Evolutionary conservation across 352 stramenopile genomes (phyloP).

Genomic region (Phytophthora ohioensis): DNA sequence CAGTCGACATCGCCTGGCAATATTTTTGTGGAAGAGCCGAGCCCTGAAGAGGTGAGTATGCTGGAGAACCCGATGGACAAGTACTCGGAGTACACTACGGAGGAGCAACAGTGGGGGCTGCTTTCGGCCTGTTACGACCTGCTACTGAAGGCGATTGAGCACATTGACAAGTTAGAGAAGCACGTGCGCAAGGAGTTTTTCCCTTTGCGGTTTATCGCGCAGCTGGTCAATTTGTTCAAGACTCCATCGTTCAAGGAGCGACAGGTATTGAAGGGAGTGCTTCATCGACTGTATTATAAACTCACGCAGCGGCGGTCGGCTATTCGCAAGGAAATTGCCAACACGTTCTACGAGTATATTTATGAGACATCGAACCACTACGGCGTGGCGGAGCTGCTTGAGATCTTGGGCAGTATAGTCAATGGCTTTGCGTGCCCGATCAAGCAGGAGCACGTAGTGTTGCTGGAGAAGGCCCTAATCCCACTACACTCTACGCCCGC

Average conservation of each 20-base stretch:
- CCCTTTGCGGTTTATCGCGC: conserved; percentile 78
- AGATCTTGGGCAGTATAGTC: conserved; percentile 90
- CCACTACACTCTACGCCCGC: conserved; percentile 86
- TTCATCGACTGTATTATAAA: conserved; percentile 92
- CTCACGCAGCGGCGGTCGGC: conserved; percentile 87
- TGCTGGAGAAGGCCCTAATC: conserved; percentile 87
- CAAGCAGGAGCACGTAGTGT: conserved; percentile 89
- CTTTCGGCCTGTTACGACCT: conserved; percentile 86
- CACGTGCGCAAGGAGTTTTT: conserved; percentile 90
- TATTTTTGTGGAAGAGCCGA: conserved; percentile 88
- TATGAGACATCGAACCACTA: conserved; percentile 93
- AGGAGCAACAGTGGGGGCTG: conserved; percentile 86
- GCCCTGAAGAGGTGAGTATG: conserved; percentile 58
- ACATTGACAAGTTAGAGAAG: conserved; percentile 91
- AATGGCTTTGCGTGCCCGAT: conserved; percentile 92
- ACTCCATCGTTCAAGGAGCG: conserved; percentile 89
- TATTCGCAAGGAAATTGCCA: conserved; percentile 89
- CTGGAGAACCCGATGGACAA: conserved; percentile 83
- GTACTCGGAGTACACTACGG: conserved; percentile 85
- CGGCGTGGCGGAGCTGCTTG: conserved; percentile 86
- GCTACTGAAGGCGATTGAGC: conserved; percentile 86
- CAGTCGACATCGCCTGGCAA: conserved; percentile 67
- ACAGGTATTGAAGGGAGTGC: conserved; percentile 86
- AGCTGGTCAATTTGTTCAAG: conserved; percentile 88
- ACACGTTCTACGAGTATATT: conserved; percentile 93